phyloP scores from a whole-genome alignment of 2,329 filamentous ascomycete species.

The Cytospora mali region DNA sequence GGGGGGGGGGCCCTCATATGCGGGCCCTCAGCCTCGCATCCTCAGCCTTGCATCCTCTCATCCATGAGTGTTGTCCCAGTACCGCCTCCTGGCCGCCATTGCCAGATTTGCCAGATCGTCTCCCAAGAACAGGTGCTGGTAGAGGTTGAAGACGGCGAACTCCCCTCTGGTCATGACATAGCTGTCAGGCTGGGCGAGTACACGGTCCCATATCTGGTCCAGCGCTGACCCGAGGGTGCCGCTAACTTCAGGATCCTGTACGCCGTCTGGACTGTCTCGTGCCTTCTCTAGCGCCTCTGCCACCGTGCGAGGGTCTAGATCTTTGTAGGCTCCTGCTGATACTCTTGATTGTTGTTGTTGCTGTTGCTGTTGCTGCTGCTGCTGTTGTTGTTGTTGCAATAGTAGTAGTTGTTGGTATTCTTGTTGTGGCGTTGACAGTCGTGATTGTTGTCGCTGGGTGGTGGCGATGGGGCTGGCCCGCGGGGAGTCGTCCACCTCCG shows the following conservation, averaged over 20 bases:
- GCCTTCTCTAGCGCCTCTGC: conserved; percentile 74
- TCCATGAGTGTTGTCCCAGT: conserved; percentile 53
- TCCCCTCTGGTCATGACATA: conserved; percentile 78
- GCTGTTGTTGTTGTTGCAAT: neutral
- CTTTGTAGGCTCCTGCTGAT: neutral
- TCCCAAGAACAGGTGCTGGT: conserved; percentile 66
- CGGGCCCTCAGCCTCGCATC: too few species aligned
- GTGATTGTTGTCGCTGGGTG: neutral
- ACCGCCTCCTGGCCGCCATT: conserved; percentile 51
- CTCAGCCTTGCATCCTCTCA: conserved; percentile 29
- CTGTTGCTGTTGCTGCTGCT: conserved; percentile 6
- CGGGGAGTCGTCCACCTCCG: conserved; percentile 20
- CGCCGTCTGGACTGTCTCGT: conserved; percentile 70
- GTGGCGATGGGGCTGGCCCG: conserved; percentile 12
- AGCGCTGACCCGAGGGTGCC: conserved; percentile 68
- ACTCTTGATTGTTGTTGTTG: conserved; percentile 2
- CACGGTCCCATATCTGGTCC: conserved; percentile 66
- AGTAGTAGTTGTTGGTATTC: conserved; percentile 2
- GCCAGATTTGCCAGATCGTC: conserved; percentile 50
- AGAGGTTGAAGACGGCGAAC: conserved; percentile 87
- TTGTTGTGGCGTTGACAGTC: too few species aligned
- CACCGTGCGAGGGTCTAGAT: conserved; percentile 42
- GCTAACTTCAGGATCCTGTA: conserved; percentile 63
- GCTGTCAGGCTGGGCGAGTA: conserved; percentile 64
- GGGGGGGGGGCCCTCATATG: too few species aligned